Conservation (phyloP, 768 basidiomycete genomes). For the Suillus luteus region DNA sequence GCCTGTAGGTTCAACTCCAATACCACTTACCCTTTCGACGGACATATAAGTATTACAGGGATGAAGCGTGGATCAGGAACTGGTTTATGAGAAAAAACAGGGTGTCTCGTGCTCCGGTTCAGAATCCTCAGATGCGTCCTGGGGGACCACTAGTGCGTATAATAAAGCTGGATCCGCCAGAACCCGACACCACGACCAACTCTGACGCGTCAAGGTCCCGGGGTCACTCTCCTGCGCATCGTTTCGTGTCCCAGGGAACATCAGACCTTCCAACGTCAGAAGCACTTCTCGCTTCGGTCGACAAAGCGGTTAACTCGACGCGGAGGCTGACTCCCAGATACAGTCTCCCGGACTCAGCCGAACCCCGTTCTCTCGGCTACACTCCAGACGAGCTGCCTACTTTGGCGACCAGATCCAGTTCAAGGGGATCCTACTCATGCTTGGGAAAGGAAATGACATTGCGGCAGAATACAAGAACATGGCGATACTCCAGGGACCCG, state of each 20-base stretch:
- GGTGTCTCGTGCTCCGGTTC: slow-evolving; percentile 7
- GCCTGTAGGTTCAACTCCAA: slow-evolving; percentile 29
- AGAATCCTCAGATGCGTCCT: too few species aligned
- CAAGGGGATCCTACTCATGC: background rate
- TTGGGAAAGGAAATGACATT: background rate
- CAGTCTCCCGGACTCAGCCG: background rate
- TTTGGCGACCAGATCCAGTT: background rate
- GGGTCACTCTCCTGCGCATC: background rate
- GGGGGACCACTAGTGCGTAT: background rate
- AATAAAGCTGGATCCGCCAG: background rate
- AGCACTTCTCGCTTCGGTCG: background rate
- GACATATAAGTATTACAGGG: slow-evolving; percentile 17
- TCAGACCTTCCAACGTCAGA: background rate
- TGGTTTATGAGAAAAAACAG: slow-evolving; percentile 34
- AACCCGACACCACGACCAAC: background rate
- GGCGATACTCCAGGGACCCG: slow-evolving; percentile 33
- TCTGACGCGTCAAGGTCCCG: background rate
- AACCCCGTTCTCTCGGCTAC: background rate
- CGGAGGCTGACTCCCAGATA: background rate
- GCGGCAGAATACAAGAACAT: background rate
- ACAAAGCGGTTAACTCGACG: too few species aligned
- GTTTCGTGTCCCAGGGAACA: background rate
- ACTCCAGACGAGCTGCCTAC: background rate
- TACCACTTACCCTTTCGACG: slow-evolving; percentile 9
- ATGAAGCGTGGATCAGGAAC: slow-evolving; percentile 31